Percentiles rank a stretch among this genome's conserved stretches.
Conservation (phyloP, 176 grass and related monocot species). For the Avena eriantha region DNA sequence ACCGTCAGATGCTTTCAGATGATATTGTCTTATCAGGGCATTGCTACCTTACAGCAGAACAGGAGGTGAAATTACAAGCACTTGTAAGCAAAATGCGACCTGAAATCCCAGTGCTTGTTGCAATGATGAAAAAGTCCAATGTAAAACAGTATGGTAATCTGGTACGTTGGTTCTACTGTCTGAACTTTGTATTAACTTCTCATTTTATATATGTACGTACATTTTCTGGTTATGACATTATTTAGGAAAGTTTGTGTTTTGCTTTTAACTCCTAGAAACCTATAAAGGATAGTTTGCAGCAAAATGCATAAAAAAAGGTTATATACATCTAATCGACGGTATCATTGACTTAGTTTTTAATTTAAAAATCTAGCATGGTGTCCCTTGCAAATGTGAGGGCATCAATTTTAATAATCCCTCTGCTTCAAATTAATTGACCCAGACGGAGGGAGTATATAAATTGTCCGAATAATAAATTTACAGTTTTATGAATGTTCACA, state of each 20-base stretch:
- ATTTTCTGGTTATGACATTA: background rate
- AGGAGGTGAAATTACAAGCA: background rate
- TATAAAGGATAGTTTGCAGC: background rate
- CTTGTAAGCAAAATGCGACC: background rate
- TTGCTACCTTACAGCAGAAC: background rate
- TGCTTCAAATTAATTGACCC: no score
- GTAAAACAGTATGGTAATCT: background rate
- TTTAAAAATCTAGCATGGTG: background rate
- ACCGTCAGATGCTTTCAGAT: background rate
- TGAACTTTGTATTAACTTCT: background rate
- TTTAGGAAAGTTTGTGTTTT: background rate
- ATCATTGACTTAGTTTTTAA: background rate
- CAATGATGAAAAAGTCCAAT: conserved; percentile 15
- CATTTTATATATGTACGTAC: background rate
- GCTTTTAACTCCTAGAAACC: background rate
- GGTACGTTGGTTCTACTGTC: background rate
- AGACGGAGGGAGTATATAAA: no score
- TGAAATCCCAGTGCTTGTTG: conserved; percentile 17
- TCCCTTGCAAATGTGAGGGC: no score
- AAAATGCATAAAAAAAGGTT: background rate
- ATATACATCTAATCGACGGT: background rate
- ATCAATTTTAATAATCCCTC: no score
- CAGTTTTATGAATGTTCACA: no score
- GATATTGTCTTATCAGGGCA: background rate
- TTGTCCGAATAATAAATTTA: no score